A percentile compares a stretch with the other conserved stretches of the same genome.
phyloP scores from a whole-genome alignment of 768 basidiomycete genomes.

The Sporobolomyces pararoseus region DNA sequence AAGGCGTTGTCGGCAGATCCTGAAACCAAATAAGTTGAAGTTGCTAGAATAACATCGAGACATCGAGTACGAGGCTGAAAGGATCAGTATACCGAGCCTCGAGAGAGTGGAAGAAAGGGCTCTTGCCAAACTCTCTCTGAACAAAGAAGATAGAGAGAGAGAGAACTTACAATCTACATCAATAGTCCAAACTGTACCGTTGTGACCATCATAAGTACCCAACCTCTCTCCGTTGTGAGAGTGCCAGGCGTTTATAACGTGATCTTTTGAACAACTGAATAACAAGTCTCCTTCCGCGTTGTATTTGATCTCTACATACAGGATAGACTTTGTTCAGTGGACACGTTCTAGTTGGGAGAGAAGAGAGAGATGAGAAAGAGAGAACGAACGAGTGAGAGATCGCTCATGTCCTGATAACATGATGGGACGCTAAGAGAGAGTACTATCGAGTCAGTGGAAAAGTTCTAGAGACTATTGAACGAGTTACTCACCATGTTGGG shows the following conservation, averaged over 20 bases:
- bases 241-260: constrained; percentile 85
- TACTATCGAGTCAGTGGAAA: background rate
- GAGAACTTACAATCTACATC: constrained; percentile 83
- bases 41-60: no score
- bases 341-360: background rate
- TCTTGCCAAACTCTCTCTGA: background rate
- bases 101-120: background rate
- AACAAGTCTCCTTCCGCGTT: constrained; percentile 93
- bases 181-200: constrained; percentile 93
- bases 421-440: constrained; percentile 23
- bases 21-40: constrained; percentile 79
- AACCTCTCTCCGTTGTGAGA: constrained; percentile 94
- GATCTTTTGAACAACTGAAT: constrained; percentile 93
- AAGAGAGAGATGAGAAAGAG: background rate
- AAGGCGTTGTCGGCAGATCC: constrained; percentile 93
- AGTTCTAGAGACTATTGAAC: background rate
- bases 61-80: background rate
- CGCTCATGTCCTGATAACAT: constrained; percentile 81
- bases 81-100: no score
- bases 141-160: background rate
- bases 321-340: background rate
- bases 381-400: constrained; percentile 61
- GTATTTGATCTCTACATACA: constrained; percentile 74
- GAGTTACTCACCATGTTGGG: constrained; percentile 12
- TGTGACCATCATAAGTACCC: constrained; percentile 93